These are phyloP conservation scores for Syzygium aqueum DNA, from an alignment of 345 rosid species.

Conservation along the genomic window DNA sequence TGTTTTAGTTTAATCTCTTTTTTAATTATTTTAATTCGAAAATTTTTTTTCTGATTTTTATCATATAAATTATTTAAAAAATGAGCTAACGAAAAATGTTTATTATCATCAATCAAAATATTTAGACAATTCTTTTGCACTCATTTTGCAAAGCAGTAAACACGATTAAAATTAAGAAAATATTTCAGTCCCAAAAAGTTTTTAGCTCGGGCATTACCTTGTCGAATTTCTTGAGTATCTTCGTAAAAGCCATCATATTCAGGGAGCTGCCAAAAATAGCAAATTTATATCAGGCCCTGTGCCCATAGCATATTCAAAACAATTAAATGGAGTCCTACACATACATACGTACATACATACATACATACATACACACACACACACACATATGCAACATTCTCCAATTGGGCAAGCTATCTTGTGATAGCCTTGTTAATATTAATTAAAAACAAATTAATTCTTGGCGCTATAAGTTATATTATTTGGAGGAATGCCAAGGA, in stretches of 20 bases:
- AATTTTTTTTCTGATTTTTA: not conserved
- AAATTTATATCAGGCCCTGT: not conserved
- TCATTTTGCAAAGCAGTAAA: not conserved
- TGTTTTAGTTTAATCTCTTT: not conserved
- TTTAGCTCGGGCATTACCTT: slow-evolving; percentile 38
- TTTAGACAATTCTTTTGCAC: not conserved
- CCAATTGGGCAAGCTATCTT: too few species aligned
- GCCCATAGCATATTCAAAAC: not conserved
- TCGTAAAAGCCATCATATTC: slow-evolving; percentile 84
- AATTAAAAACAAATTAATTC: too few species aligned
- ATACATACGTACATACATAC: too few species aligned
- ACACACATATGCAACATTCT: too few species aligned
- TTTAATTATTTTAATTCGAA: not conserved
- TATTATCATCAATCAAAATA: not conserved
- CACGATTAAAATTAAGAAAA: not conserved
- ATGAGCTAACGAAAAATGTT: not conserved
- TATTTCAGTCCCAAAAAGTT: not conserved
- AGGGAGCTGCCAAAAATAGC: slow-evolving; percentile 48
- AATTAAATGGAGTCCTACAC: not conserved
- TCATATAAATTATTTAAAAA: not conserved
- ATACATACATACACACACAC: too few species aligned
- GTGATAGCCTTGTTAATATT: too few species aligned
- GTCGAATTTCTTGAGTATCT: slow-evolving; percentile 93
- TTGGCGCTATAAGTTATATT: too few species aligned
- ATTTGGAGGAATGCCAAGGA: too few species aligned